phyloP scores from a whole-genome alignment of 2,329 filamentous ascomycete species.

The Aspergillus sojae region DNA sequence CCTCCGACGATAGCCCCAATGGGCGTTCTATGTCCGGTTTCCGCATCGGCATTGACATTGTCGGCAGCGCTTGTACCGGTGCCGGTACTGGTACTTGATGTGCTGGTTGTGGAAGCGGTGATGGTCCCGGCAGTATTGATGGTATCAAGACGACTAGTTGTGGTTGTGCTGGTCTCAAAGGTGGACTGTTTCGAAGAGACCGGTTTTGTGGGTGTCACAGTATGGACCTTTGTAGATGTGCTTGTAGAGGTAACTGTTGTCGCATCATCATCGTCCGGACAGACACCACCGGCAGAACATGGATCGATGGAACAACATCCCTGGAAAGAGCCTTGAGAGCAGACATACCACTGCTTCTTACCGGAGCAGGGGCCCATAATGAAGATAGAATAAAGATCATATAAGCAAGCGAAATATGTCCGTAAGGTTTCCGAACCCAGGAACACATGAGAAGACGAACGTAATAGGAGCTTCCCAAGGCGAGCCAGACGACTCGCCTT shows the following conservation, averaged over 20 bases:
- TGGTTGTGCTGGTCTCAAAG: background rate
- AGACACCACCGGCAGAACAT: conserved; percentile 32
- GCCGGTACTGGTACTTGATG: conserved; percentile 11
- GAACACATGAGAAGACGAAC: background rate
- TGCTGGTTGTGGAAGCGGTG: conserved; percentile 12
- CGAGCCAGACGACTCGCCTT: background rate
- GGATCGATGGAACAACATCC: conserved; percentile 40
- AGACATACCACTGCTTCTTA: conserved; percentile 30
- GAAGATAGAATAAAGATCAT: background rate
- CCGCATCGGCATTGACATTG: background rate
- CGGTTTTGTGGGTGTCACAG: background rate
- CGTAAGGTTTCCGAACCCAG: background rate
- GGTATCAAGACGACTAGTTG: background rate
- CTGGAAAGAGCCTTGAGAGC: conserved; percentile 24
- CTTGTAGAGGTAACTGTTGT: conserved; percentile 7
- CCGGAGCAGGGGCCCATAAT: conserved; percentile 19
- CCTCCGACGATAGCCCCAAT: conserved; percentile 24
- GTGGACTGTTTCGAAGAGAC: background rate
- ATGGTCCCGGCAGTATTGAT: background rate
- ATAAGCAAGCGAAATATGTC: background rate
- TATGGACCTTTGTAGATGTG: background rate
- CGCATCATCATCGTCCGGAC: conserved; percentile 25
- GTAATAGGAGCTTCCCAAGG: background rate
- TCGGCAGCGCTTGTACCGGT: background rate
- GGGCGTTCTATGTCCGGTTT: background rate